Evolutionary conservation across 805 yeast genomes (phyloP).

Genomic region (Yarrowia keelungensis): DNA sequence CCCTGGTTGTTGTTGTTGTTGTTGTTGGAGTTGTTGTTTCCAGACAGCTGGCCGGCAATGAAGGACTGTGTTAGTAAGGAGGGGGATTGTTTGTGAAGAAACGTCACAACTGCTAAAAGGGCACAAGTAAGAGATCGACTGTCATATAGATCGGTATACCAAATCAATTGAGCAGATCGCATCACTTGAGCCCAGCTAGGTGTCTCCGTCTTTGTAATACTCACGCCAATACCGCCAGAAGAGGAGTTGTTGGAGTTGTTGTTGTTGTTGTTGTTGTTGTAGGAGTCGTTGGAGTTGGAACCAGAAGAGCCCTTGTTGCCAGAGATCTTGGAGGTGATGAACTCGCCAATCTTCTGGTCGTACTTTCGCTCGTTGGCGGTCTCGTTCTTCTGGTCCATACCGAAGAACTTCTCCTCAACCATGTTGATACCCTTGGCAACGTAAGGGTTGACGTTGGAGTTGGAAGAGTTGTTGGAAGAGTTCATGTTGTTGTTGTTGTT

Average conservation of each 20-base stretch:
- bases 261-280: conserved; percentile 16
- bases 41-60: conserved; percentile 22
- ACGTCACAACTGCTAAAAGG: not conserved
- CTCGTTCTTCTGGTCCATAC: conserved; percentile 32
- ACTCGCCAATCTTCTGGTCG: conserved; percentile 37
- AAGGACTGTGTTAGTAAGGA: conserved; percentile 14
- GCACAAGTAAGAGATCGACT: no score
- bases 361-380: conserved; percentile 22
- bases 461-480: conserved; percentile 25
- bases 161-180: not conserved
- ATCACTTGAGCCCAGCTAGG: no score
- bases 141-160: no score
- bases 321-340: conserved; percentile 25
- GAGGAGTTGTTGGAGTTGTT: conserved; percentile 23
- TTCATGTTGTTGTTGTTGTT: conserved; percentile 2
- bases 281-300: conserved; percentile 10
- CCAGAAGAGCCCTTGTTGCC: conserved; percentile 7
- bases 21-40: conserved; percentile 9
- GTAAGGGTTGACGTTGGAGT: conserved; percentile 38
- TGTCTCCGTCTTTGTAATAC: not conserved
- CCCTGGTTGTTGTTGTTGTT: conserved; percentile 12
- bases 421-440: conserved; percentile 34
- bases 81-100: no score
- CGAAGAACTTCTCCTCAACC: conserved; percentile 37
- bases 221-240: conserved; percentile 21